A percentile compares a stretch with the other conserved stretches of the same genome.
Conservation (phyloP, 2,329 filamentous ascomycete species). For the Penicillium sp. region DNA sequence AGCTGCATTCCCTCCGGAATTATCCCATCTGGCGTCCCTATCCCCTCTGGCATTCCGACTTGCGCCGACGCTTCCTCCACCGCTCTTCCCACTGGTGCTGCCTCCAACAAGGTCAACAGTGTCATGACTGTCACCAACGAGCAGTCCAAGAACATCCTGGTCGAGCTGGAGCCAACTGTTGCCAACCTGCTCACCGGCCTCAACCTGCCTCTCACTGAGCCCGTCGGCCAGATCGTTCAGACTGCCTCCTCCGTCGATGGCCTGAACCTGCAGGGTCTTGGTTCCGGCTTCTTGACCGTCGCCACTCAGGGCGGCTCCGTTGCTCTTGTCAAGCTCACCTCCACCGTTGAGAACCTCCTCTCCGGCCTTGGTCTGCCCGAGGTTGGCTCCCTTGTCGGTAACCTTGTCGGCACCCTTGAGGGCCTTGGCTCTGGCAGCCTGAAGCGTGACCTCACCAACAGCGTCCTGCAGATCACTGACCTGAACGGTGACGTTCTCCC, state of each 20-base stretch:
- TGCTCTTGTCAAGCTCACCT: slow-evolving; percentile 21
- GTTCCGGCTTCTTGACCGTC: slow-evolving; percentile 29
- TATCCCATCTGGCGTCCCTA: slow-evolving; percentile 9
- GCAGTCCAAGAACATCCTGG: slow-evolving; percentile 20
- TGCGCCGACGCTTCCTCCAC: slow-evolving; percentile 4
- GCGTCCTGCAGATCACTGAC: slow-evolving; percentile 19
- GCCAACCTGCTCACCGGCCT: slow-evolving; percentile 23
- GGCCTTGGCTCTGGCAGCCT: slow-evolving; percentile 1
- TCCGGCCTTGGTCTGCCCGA: slow-evolving; percentile 16
- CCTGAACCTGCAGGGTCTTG: slow-evolving; percentile 23
- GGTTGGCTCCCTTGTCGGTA: slow-evolving; percentile 19
- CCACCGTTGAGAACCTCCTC: slow-evolving; percentile 18
- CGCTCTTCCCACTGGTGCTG: slow-evolving; percentile 1
- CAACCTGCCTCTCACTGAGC: slow-evolving; percentile 15
- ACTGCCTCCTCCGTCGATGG: slow-evolving; percentile 21
- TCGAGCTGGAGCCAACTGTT: slow-evolving; percentile 25
- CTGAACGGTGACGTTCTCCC: slow-evolving; percentile 16
- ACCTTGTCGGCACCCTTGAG: slow-evolving; percentile 22
- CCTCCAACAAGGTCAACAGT: slow-evolving; percentile 11
- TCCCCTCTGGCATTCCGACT: slow-evolving; percentile 8
- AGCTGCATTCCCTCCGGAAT: slow-evolving; percentile 16
- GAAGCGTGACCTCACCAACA: slow-evolving; percentile 16
- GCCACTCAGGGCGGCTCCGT: slow-evolving; percentile 24
- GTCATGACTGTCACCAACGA: slow-evolving; percentile 21
- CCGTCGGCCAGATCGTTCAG: slow-evolving; percentile 24